A percentile compares a stretch with the other conserved stretches of the same genome.
Conservation (phyloP, 768 basidiomycete genomes). For the Cubamyces lactineus region DNA sequence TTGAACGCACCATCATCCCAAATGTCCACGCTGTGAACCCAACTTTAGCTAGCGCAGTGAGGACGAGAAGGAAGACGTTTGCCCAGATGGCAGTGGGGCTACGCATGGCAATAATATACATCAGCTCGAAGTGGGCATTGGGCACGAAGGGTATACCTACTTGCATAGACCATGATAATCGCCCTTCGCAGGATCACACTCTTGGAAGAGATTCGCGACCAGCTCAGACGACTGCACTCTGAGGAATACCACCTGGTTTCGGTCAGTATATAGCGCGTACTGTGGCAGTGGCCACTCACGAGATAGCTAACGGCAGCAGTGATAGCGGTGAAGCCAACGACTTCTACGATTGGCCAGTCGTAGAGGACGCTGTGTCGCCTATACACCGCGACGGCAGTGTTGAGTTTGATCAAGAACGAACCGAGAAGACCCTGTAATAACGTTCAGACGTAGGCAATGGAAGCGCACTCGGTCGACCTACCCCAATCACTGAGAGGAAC, state of each 20-base stretch:
- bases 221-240: conserved; percentile 80
- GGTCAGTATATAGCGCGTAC: background rate
- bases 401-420: conserved; percentile 65
- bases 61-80: conserved; percentile 65
- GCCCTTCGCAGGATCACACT: conserved; percentile 70
- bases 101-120: no score
- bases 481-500: conserved; percentile 62
- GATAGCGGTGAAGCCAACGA: conserved; percentile 60
- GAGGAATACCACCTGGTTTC: conserved; percentile 63
- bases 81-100: conserved; percentile 69
- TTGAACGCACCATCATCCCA: conserved; percentile 65
- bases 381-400: conserved; percentile 65
- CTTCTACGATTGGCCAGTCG: conserved; percentile 69
- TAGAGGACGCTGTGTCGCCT: conserved; percentile 56
- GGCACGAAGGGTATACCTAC: no score
- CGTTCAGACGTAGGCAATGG: background rate
- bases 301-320: conserved; percentile 75
- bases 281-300: conserved; percentile 39
- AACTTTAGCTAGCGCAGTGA: conserved; percentile 65
- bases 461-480: conserved; percentile 32
- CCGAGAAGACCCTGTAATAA: conserved; percentile 61
- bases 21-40: conserved; percentile 76
- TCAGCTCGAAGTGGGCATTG: no score
- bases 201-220: conserved; percentile 81
- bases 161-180: conserved; percentile 84